These are phyloP conservation scores for Cladophialophora bantiana DNA, from an alignment of 2,329 filamentous ascomycete species.

Conservation along the genomic window DNA sequence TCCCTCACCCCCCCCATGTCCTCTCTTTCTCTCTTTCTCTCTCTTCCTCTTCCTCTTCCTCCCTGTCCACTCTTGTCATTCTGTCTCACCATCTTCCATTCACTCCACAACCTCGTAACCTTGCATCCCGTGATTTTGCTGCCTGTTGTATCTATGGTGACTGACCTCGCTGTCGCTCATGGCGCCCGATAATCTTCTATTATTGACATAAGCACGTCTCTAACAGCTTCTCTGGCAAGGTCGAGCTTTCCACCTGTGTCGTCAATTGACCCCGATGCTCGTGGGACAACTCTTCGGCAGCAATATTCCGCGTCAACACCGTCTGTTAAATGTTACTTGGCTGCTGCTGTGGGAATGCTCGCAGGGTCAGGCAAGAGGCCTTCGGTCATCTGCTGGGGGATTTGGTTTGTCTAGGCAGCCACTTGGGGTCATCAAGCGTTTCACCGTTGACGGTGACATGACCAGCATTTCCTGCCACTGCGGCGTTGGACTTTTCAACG, in stretches of 20 bases:
- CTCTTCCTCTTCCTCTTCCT: slow-evolving; percentile 29
- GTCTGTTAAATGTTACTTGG: no score
- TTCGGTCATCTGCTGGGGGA: no score
- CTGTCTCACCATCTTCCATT: slow-evolving; percentile 32
- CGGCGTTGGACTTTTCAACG: neutral
- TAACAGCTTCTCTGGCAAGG: no score
- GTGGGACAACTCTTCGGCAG: no score
- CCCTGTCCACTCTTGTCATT: slow-evolving; percentile 21
- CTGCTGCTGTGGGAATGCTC: no score
- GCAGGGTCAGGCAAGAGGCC: no score
- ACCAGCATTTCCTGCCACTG: neutral
- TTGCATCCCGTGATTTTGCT: neutral
- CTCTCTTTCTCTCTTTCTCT: slow-evolving; percentile 14
- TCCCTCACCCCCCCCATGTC: slow-evolving; percentile 15
- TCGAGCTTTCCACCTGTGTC: no score
- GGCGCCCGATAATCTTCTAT: neutral
- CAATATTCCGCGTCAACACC: no score
- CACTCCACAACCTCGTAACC: neutral
- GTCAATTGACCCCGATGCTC: no score
- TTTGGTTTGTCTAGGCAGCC: no score
- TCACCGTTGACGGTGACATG: neutral
- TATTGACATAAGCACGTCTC: neutral
- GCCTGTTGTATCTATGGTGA: neutral
- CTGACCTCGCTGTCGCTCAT: neutral
- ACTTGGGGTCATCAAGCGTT: neutral